Base-by-base conservation (phyloP, 78 protist genomes). In the Dictyostelium intermedium region DNA sequence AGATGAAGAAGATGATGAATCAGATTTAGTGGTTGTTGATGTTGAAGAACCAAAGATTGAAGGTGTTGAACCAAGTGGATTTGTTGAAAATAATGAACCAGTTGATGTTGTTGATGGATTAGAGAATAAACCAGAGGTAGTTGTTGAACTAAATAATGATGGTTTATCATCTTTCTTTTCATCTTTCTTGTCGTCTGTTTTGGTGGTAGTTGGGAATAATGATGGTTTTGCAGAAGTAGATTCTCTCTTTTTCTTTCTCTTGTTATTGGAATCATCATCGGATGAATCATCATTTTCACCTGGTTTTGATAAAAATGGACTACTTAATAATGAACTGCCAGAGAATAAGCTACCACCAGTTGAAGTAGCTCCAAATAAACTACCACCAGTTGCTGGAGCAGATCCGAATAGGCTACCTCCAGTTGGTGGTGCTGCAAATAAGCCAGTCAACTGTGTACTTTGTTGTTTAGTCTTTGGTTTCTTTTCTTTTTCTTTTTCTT, bases 21-120 rank as follows among this genome's bases (percentile, higher is more conserved):
- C 83, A 78, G 43, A 78, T 45, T 13, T 20, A 25, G 25, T 13
- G 9, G 69, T 3, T 60, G 69, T 9, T n/a, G 63, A 78, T 20
- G 83, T 10, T 13, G 69, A 6, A 3, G 13, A 41, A 23, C 14
- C 9, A 45, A 35, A 14, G 11, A 27, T 47, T 18, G 85, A 27
- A 20, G 85, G 9, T 47, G 85, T 16, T 35, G 85, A 47, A 80
- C 72, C 85, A 47, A 27, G 30, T 66, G 74, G 74, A 27, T 23
- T 66, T 27, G 74, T 8, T 27, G 74, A 27, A 66, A 66, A 66
- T 8, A n/a, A 47, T 47, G 60, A 50, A 6, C 35, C 20, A 13
- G 66, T 80, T 80, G 70, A 30, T n/a, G 70, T 13, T 80, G 63
- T 56, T 30, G 72, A 8, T 6, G 85, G 14, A 18, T 34, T 80